Evolutionary conservation across 2,329 filamentous ascomycete species (phyloP), one percentile per base, ranked within the genome.

Genomic region (Paracoccidioides brasiliensis): DNA sequence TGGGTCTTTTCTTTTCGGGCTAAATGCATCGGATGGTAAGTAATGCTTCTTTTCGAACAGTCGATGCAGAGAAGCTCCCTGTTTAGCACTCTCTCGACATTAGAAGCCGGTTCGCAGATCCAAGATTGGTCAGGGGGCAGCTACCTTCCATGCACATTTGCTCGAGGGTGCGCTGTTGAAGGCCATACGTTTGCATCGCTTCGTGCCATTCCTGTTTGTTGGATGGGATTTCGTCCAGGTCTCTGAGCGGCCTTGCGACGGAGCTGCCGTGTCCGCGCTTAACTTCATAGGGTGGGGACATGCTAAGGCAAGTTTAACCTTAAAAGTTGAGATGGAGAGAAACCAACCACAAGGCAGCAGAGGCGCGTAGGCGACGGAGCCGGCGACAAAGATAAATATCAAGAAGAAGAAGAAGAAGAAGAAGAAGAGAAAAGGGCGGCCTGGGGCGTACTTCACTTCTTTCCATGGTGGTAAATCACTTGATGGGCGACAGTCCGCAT

Each of bases 51-150:
- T 56, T 59, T 56, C 52, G 28, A 51, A 55, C 58, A 8, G 54
- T 55, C 6, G 54, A 59, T 37, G 58, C 56, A 30, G 56, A 59
- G 53, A 58, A 59, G 33, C 32, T 35, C 8, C 58, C 58, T 59
- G 53, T 56, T 44, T 32, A 40, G 40, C 38, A 45, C 38, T 55
- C 38, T 55, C 37, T 14, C 12, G n/a, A 42, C 28, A 52, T 55
- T 45, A 55, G 54, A 52, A 7, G 5, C 37, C 9, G 38, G 43
- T 51, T 52, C 45, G 43, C 46, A 54, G 57, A 46, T n/a, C 12
- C 32, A 45, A 53, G 32, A 42, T 55, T 43, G 45, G 33, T 54
- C 32, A 44, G 53, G 53, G 33, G 44, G 49, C 50, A 51, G 45
- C 14, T 54, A 54, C 50, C 51, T 50, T 58, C 55, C 37, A 58